Conservation (phyloP, 257 asterid genomes). For the Fraxinus americana region DNA sequence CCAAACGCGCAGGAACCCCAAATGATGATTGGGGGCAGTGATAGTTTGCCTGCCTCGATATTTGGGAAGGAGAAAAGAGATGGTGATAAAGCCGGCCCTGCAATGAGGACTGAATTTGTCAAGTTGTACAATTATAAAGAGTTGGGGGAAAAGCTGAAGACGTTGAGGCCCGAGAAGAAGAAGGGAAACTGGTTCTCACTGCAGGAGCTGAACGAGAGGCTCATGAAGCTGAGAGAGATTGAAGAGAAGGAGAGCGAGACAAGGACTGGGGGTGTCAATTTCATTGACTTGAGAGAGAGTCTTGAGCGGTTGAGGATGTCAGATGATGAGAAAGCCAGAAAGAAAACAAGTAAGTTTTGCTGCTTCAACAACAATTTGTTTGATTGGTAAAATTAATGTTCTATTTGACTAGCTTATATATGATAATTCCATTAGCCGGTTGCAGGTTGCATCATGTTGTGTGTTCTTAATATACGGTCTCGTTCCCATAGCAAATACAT, state of each 20-base stretch:
- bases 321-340: neutral
- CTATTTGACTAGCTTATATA: neutral
- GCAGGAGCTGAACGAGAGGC: constrained; percentile 66
- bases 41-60: constrained; percentile 8
- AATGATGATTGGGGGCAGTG: constrained; percentile 23
- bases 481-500: neutral
- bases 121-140: constrained; percentile 31
- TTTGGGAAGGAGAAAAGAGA: constrained; percentile 26
- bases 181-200: constrained; percentile 69
- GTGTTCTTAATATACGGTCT: neutral
- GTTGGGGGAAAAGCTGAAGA: constrained; percentile 61
- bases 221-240: constrained; percentile 46
- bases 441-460: neutral
- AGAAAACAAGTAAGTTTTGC: constrained; percentile 25
- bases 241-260: constrained; percentile 31
- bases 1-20: constrained; percentile 12
- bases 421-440: neutral
- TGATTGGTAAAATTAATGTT: neutral
- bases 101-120: constrained; percentile 17
- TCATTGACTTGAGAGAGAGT: constrained; percentile 13
- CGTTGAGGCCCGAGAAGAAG: constrained; percentile 63
- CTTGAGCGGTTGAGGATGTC: neutral
- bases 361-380: neutral
- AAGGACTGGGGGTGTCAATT: neutral
- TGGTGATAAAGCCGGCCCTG: neutral